phyloP scores from a whole-genome alignment of 2,329 filamentous ascomycete genomes.

The Penicillium psychrosexuale region DNA sequence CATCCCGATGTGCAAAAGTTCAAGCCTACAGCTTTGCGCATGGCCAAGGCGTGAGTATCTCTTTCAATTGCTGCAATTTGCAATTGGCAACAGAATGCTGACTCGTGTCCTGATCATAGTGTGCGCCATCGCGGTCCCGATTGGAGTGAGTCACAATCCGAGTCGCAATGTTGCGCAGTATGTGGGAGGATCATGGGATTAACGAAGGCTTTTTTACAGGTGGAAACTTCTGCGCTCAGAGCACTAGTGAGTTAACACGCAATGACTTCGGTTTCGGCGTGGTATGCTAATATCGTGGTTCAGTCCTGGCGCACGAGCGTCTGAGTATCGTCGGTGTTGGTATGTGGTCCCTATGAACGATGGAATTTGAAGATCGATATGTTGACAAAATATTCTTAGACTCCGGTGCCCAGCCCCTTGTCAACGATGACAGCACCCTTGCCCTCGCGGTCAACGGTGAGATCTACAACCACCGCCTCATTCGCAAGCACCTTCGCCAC shows the following conservation, averaged over 20 bases:
- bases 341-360: conserved; percentile 45
- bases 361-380: conserved; percentile 1
- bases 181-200: conserved; percentile 10
- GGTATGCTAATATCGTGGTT: conserved; percentile 21
- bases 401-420: conserved; percentile 89
- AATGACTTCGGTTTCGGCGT: not conserved
- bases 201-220: conserved; percentile 51
- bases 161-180: conserved; percentile 9
- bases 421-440: conserved; percentile 84
- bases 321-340: conserved; percentile 96
- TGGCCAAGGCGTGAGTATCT: conserved; percentile 81
- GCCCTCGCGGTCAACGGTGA: conserved; percentile 97
- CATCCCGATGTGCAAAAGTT: conserved; percentile 95
- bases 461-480: conserved; percentile 97
- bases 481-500: conserved; percentile 80
- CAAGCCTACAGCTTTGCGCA: conserved; percentile 88
- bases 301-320: conserved; percentile 94
- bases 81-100: conserved; percentile 24
- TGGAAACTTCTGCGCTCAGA: conserved; percentile 83
- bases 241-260: conserved; percentile 69
- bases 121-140: conserved; percentile 95
- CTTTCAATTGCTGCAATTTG: not conserved
- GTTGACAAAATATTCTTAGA: conserved; percentile 53
- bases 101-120: conserved; percentile 49
- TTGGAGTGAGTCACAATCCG: conserved; percentile 73